These are phyloP conservation scores for Plantago coronopus DNA, from an alignment of 305 asterid species.

Conservation along the genomic window DNA sequence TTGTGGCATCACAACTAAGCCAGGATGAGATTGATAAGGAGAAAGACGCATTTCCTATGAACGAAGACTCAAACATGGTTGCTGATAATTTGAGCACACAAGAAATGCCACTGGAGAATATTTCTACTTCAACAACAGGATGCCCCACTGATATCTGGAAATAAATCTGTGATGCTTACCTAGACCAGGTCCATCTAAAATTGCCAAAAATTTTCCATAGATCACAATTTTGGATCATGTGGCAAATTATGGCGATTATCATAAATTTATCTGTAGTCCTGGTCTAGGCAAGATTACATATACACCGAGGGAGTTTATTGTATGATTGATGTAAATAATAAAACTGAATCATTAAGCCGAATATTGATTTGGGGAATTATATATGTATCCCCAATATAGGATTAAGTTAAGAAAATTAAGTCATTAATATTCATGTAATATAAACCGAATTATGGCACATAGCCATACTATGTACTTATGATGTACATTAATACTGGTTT, in stretches of 20 bases:
- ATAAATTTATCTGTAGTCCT: background rate
- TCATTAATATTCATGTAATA: too few species aligned
- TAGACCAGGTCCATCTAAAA: background rate
- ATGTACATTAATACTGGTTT: too few species aligned
- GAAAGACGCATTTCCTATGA: conserved; percentile 31
- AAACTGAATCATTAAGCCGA: conserved; percentile 23
- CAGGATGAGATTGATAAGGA: conserved; percentile 60
- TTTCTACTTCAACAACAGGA: conserved; percentile 42
- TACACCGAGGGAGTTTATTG: conserved; percentile 7
- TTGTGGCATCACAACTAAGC: conserved; percentile 85
- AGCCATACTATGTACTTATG: too few species aligned
- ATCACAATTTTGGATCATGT: background rate
- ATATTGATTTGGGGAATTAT: background rate
- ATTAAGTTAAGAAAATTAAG: background rate
- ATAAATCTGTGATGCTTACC: conserved; percentile 24
- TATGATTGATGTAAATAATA: conserved; percentile 48
- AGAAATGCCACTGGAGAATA: conserved; percentile 42
- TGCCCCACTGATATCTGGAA: conserved; percentile 64
- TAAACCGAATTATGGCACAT: too few species aligned
- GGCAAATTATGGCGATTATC: background rate
- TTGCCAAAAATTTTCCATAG: background rate
- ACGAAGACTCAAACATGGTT: conserved; percentile 32
- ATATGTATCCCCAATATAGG: background rate
- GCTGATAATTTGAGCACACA: conserved; percentile 36
- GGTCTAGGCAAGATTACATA: conserved; percentile 21